Evolutionary conservation across 805 yeast genomes (phyloP).

Genomic region (Lachancea sp.): DNA sequence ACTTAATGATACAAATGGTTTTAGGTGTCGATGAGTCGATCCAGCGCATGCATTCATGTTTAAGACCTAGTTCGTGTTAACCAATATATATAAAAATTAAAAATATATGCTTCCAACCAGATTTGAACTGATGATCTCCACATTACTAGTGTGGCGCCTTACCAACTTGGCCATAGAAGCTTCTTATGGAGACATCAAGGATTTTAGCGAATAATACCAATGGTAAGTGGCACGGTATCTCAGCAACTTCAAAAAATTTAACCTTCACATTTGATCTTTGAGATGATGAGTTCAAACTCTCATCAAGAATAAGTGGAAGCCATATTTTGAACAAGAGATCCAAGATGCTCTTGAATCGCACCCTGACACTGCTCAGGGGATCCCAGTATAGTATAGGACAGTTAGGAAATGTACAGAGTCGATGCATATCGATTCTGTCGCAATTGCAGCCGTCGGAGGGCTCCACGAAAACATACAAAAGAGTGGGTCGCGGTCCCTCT

Average conservation of each 20-base stretch:
- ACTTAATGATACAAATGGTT: background rate
- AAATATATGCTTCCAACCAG: conserved; percentile 57
- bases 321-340: background rate
- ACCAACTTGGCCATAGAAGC: conserved; percentile 66
- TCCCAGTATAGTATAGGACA: background rate
- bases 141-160: conserved; percentile 88
- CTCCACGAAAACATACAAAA: conserved; percentile 53
- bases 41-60: too few species aligned
- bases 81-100: conserved; percentile 11
- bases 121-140: conserved; percentile 78
- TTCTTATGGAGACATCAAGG: background rate
- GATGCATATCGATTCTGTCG: conserved; percentile 45
- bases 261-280: background rate
- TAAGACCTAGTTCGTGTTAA: too few species aligned
- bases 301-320: background rate
- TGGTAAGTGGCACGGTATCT: background rate
- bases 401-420: conserved; percentile 12
- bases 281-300: too few species aligned
- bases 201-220: too few species aligned
- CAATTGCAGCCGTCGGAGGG: conserved; percentile 53
- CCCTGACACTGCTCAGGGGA: background rate
- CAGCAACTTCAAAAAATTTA: background rate
- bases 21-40: too few species aligned
- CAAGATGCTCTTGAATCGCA: conserved; percentile 2
- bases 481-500: conserved; percentile 95